phyloP scores from a whole-genome alignment of 2,329 filamentous ascomycete genomes.

The Colletotrichum truncatum region DNA sequence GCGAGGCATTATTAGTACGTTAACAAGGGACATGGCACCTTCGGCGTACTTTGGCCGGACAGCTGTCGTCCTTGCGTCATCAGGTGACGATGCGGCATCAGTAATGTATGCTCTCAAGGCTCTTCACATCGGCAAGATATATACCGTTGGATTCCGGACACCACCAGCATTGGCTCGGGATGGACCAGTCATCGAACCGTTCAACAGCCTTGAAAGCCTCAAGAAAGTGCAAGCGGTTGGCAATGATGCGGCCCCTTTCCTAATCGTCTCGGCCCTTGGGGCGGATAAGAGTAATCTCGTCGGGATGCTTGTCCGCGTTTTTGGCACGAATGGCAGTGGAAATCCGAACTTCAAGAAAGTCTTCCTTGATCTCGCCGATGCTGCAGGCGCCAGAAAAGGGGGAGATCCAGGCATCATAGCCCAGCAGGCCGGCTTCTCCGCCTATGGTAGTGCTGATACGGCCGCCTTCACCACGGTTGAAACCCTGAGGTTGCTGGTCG shows the following conservation, averaged over 20 bases:
- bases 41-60: conserved; percentile 81
- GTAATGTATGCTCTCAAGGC: conserved; percentile 82
- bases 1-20: conserved; percentile 84
- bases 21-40: conserved; percentile 83
- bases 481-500: conserved; percentile 79
- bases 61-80: conserved; percentile 78
- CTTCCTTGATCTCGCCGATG: conserved; percentile 81
- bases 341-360: conserved; percentile 66
- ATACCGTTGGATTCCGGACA: conserved; percentile 83
- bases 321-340: conserved; percentile 55
- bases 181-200: conserved; percentile 76
- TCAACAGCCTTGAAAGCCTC: conserved; percentile 76
- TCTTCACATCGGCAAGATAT: conserved; percentile 80
- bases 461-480: conserved; percentile 87
- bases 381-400: conserved; percentile 65
- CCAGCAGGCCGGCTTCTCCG: conserved; percentile 78
- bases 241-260: conserved; percentile 72
- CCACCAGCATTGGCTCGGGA: conserved; percentile 68
- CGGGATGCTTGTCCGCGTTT: conserved; percentile 80
- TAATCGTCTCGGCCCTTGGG: conserved; percentile 81
- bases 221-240: conserved; percentile 60
- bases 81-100: conserved; percentile 79
- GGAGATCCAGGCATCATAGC: conserved; percentile 76
- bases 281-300: conserved; percentile 83
- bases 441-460: conserved; percentile 82